phyloP scores from a whole-genome alignment of 148 eudicot species.

The Vaccinium macrocarpon region DNA sequence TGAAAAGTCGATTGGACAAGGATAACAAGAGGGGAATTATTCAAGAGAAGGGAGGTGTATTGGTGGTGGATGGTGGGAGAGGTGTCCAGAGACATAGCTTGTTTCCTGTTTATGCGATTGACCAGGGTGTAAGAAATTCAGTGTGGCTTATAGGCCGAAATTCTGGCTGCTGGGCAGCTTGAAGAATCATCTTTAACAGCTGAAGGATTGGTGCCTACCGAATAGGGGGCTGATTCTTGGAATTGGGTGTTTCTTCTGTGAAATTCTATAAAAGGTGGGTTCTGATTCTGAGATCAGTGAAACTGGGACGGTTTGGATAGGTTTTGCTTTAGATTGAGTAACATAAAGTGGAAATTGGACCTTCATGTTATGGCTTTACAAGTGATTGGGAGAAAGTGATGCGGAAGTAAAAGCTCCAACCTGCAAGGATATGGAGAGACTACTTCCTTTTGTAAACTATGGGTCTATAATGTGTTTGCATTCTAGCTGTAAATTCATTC shows the following conservation, averaged over 20 bases:
- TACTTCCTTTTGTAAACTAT: background rate
- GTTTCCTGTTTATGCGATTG: background rate
- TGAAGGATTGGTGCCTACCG: background rate
- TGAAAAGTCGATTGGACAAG: background rate
- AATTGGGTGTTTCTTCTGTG: slow-evolving; percentile 2
- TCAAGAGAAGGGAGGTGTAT: background rate
- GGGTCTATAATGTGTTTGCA: background rate
- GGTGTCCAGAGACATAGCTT: background rate
- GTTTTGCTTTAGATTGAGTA: background rate
- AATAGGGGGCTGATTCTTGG: background rate
- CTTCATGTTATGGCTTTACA: background rate
- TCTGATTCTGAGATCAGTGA: background rate
- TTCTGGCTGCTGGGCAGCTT: background rate
- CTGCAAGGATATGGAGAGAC: background rate
- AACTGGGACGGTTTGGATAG: background rate
- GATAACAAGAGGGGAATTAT: background rate
- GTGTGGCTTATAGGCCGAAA: background rate
- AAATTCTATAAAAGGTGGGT: background rate
- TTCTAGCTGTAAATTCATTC: background rate
- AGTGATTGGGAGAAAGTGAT: background rate
- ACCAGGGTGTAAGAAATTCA: background rate
- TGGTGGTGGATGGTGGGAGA: background rate
- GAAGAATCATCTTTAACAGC: background rate
- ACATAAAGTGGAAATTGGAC: background rate
- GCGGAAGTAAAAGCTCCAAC: background rate